phyloP scores from a whole-genome alignment of 768 basidiomycete species.

The Flagelloscypha sp. region DNA sequence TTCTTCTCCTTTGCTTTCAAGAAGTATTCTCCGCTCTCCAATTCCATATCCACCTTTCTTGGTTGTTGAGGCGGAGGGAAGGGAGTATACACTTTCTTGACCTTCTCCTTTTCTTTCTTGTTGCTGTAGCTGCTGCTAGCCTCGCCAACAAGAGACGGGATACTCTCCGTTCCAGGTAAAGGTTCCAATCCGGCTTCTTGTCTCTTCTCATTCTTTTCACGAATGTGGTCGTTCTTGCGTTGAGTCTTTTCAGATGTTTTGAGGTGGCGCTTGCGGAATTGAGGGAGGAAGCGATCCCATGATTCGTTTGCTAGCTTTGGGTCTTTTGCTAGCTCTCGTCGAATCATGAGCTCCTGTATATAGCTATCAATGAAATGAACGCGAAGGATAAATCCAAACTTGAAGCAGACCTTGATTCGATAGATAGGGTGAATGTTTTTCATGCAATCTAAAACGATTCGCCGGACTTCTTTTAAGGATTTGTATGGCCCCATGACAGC shows the following conservation, averaged over 20 bases:
- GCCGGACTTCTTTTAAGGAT: conserved; percentile 88
- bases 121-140: too few relatives aligned
- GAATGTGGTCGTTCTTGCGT: conserved; percentile 72
- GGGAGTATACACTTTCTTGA: conserved; percentile 93
- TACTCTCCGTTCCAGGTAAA: conserved; percentile 17
- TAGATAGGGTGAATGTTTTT: conserved; percentile 99
- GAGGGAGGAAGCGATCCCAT: conserved; percentile 96
- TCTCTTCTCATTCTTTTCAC: conserved; percentile 54
- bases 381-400: conserved; percentile 7
- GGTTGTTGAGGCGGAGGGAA: conserved; percentile 95
- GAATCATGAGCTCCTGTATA: conserved; percentile 90
- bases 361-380: conserved; percentile 1
- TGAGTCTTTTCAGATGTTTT: conserved; percentile 91
- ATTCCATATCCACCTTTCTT: conserved; percentile 91
- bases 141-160: too few relatives aligned
- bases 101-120: too few relatives aligned
- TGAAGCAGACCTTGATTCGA: conserved; percentile 78
- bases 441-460: conserved; percentile 99
- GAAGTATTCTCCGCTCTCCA: conserved; percentile 98
- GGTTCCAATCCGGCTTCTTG: conserved; percentile 56
- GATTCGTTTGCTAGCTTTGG: conserved; percentile 89
- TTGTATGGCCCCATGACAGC: conserved; percentile 97
- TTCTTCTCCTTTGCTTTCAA: conserved; percentile 87
- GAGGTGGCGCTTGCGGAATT: conserved; percentile 89
- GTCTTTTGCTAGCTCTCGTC: conserved; percentile 95